Evolutionary conservation across 768 basidiomycete species (phyloP), one percentile per base, ranked within the genome.

Genomic region (Auriscalpium orientale): DNA sequence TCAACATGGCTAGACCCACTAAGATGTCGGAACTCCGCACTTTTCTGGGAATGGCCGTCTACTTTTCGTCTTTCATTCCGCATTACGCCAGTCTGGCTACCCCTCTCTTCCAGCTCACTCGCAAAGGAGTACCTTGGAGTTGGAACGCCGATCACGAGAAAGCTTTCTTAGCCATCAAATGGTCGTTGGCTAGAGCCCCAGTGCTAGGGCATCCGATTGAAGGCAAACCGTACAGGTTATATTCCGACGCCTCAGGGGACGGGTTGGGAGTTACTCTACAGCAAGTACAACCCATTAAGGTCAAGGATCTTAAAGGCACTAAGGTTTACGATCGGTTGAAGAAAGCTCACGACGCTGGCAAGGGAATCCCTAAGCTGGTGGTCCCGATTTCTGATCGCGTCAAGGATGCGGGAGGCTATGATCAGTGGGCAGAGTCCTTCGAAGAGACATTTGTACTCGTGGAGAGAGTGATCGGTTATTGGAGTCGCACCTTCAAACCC

Each of bases 51-150:
- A 47, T 70, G 70, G 67, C 70, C 28, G 70, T 73, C 0, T 74
- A 74, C 51, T 74, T 74, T 56, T 61, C 71, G 0, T 28, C 60
- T 0, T 75, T 69, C 56, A 68, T 75, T 16, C 71, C 70, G 7
- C 70, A 58, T 46, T 74, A 72, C 55, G 59, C 73, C 0, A 66
- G 63, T 54, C 69, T 74, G 0, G 71, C 66, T 1, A 45, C 61
- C 0, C 74, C 72, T 0, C 59, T 74, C 2, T 75, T 74, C 48
- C 48, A 58, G 10, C 64, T 75, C 4, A 53, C 73, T 3, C 64
- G 65, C 21, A 72, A 73, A 51, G 68, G 56, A 0, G 59, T 34
- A 0, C 38, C 22, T 18, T 69, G 64, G 62, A 22, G 55, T 12
- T 69, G 68, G 68, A 58, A 45, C 0, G 60, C 53, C 2, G 56